phyloP scores from a whole-genome alignment of 2,329 filamentous ascomycete genomes.

The Fusarium sulawesiense region DNA sequence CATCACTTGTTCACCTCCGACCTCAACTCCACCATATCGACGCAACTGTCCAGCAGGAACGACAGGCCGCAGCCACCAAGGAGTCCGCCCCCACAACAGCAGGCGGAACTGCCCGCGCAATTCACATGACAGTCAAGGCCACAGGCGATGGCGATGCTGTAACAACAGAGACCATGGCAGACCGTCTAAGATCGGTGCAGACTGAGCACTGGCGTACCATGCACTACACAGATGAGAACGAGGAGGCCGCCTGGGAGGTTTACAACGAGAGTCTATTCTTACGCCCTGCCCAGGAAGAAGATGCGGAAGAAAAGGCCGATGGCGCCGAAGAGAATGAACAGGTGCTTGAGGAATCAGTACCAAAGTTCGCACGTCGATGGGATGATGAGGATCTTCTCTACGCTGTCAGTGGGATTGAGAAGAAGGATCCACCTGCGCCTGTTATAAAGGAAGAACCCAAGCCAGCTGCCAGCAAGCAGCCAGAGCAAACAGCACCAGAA shows the following conservation, averaged over 20 bases:
- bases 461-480: constrained; percentile 31
- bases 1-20: constrained; percentile 86
- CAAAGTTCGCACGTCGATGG: constrained; percentile 56
- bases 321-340: constrained; percentile 27
- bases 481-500: constrained; percentile 24
- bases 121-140: constrained; percentile 88
- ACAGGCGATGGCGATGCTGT: constrained; percentile 74
- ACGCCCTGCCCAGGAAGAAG: constrained; percentile 30
- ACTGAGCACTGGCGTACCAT: constrained; percentile 84
- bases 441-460: constrained; percentile 48
- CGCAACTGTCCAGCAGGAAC: constrained; percentile 78
- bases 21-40: constrained; percentile 95
- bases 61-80: constrained; percentile 56
- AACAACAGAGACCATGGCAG: constrained; percentile 76
- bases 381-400: constrained; percentile 58
- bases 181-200: constrained; percentile 81
- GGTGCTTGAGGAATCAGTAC: constrained; percentile 53
- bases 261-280: constrained; percentile 77
- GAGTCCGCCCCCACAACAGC: constrained; percentile 50
- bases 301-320: constrained; percentile 35
- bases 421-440: constrained; percentile 47
- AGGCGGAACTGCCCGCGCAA: constrained; percentile 72
- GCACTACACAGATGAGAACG: constrained; percentile 84
- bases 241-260: constrained; percentile 77
- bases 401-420: constrained; percentile 59